A percentile compares a stretch with the other conserved stretches of the same genome.
Conservation (phyloP, 768 basidiomycete genomes). For the Auricularia heimuer region DNA sequence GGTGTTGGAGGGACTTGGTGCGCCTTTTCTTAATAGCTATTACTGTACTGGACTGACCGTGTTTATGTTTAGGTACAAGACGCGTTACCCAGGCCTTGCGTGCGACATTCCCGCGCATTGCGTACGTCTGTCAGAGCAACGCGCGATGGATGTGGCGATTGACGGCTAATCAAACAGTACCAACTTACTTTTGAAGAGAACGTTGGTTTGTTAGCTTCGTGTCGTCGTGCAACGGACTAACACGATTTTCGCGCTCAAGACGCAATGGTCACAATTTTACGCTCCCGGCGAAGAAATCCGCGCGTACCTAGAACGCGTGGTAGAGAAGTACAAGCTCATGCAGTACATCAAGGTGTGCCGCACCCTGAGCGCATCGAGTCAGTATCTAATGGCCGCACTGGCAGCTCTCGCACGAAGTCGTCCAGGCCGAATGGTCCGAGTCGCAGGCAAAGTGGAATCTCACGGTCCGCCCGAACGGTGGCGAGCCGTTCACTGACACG, state of each 20-base stretch:
- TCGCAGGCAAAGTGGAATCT: too few species aligned
- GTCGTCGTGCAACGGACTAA: too few species aligned
- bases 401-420: background rate
- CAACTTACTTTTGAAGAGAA: too few species aligned
- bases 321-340: conserved; percentile 45
- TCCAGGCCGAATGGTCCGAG: conserved; percentile 11
- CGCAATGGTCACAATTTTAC: conserved; percentile 53
- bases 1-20: conserved; percentile 55
- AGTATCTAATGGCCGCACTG: too few species aligned
- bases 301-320: conserved; percentile 41
- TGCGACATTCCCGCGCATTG: conserved; percentile 53
- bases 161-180: too few species aligned
- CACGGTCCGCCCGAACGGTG: conserved; percentile 7
- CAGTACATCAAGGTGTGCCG: conserved; percentile 43
- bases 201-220: too few species aligned
- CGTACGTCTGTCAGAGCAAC: conserved; percentile 22
- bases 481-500: conserved; percentile 40
- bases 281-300: conserved; percentile 51
- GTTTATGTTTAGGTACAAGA: conserved; percentile 22
- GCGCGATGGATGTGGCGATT: too few species aligned
- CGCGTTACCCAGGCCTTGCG: conserved; percentile 48
- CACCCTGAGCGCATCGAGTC: too few species aligned
- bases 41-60: conserved; percentile 5
- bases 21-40: conserved; percentile 1
- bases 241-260: conserved; percentile 21